These are phyloP conservation scores for Lunularia cruciata DNA, from an alignment of 225 moss, liverwort and hornwort species.

Conservation along the genomic window DNA sequence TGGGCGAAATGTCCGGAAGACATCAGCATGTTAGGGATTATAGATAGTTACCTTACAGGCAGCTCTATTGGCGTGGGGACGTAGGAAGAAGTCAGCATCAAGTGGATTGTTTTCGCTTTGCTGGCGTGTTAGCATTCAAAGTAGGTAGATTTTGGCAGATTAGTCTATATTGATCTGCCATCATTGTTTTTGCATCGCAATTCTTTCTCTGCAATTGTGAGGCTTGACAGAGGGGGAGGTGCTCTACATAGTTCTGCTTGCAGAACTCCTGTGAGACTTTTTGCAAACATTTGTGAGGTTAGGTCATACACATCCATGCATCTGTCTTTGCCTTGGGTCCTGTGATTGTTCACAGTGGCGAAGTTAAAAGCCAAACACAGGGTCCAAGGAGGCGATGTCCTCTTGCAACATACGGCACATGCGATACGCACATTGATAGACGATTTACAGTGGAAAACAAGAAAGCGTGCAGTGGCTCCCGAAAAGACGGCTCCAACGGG, in stretches of 20 bases:
- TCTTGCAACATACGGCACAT: slow-evolving; percentile 50
- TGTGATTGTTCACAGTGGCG: slow-evolving; percentile 45
- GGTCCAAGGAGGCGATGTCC: slow-evolving; percentile 46
- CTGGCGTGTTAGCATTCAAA: background rate
- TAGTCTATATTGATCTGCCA: background rate
- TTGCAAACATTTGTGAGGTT: background rate
- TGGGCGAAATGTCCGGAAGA: slow-evolving; percentile 17
- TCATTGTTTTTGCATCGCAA: background rate
- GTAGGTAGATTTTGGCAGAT: background rate
- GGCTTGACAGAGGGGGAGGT: background rate
- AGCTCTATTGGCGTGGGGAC: background rate
- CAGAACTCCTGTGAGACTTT: background rate
- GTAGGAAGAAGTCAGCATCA: slow-evolving; percentile 3
- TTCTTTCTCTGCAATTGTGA: background rate
- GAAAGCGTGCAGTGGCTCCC: slow-evolving; percentile 92
- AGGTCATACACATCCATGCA: background rate
- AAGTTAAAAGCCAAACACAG: slow-evolving; percentile 30
- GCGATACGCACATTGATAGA: slow-evolving; percentile 71
- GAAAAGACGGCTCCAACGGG: slow-evolving; percentile 78
- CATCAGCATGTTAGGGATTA: slow-evolving; percentile 15
- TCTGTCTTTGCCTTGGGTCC: slow-evolving; percentile 11
- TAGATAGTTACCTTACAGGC: slow-evolving; percentile 21
- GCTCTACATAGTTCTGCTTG: background rate
- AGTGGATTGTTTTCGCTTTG: slow-evolving; percentile 1
- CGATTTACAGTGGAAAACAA: slow-evolving; percentile 88